These are phyloP conservation scores for Trichoderma breve DNA, from an alignment of 2,329 filamentous ascomycete genomes.

Conservation along the genomic window DNA sequence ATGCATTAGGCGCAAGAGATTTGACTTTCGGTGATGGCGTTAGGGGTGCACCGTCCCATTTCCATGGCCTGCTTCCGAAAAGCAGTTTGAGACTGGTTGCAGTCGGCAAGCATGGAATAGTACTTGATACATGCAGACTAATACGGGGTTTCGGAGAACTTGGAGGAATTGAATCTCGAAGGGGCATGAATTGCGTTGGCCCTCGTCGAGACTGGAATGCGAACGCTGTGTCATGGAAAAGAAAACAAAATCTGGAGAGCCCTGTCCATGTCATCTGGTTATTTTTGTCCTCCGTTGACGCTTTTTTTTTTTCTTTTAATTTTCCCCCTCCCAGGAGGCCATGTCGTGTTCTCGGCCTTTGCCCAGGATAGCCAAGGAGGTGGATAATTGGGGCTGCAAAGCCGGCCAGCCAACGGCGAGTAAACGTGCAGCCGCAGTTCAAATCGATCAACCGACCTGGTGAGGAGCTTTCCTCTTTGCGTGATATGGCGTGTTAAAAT, in stretches of 20 bases:
- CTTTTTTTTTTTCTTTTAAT: background rate
- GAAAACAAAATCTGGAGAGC: conserved; percentile 2
- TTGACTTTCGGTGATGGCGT: conserved; percentile 20
- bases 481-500: conserved; percentile 12
- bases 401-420: conserved; percentile 16
- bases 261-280: conserved; percentile 3
- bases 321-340: background rate
- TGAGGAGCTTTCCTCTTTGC: background rate
- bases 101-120: background rate
- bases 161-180: background rate
- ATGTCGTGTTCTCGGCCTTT: conserved; percentile 13
- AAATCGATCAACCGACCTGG: conserved; percentile 7
- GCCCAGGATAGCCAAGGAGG: conserved; percentile 1
- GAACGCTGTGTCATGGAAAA: background rate
- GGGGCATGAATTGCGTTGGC: background rate
- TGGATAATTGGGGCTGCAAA: conserved; percentile 7
- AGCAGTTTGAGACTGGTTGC: conserved; percentile 11
- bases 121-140: background rate
- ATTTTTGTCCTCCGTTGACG: background rate
- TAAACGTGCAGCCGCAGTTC: conserved; percentile 16
- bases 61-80: conserved; percentile 8
- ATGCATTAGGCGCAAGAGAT: conserved; percentile 18
- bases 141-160: background rate
- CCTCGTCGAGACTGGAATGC: conserved; percentile 6
- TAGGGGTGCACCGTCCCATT: conserved; percentile 13